Evolutionary conservation across 148 eudicot genomes (phyloP).

Genomic region (Rhododendron henanense): DNA sequence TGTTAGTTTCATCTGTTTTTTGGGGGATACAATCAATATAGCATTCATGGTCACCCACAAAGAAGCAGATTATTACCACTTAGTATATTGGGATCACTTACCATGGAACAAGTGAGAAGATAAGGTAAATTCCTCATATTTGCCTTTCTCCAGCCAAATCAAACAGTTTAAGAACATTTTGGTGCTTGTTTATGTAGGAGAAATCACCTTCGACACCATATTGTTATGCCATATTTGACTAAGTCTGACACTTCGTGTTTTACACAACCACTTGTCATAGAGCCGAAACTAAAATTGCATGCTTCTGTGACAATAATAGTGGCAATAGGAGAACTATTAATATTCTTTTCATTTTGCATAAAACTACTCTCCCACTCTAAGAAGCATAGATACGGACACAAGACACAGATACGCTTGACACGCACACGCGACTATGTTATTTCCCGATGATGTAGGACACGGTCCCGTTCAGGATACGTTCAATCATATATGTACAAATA

Average conservation of each 20-base stretch:
- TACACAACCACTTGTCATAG: background rate
- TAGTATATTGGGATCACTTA: background rate
- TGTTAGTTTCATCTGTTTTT: background rate
- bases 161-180: background rate
- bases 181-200: background rate
- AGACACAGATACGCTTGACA: too few relatives aligned
- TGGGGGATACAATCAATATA: background rate
- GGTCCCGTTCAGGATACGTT: too few relatives aligned
- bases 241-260: background rate
- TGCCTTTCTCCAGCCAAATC: too few relatives aligned
- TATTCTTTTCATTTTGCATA: background rate
- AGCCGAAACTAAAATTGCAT: background rate
- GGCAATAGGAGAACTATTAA: background rate
- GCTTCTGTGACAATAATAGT: background rate
- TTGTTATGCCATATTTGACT: background rate
- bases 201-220: background rate
- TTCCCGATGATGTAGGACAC: too few relatives aligned
- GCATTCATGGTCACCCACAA: too few relatives aligned
- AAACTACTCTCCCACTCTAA: background rate
- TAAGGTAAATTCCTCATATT: background rate
- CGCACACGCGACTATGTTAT: too few relatives aligned
- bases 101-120: background rate
- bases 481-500: too few relatives aligned
- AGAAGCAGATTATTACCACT: background rate
- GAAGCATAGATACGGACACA: too few relatives aligned